phyloP scores from a whole-genome alignment of 371 early-diverging fungal genomes.

The Funneliformis caledonium region DNA sequence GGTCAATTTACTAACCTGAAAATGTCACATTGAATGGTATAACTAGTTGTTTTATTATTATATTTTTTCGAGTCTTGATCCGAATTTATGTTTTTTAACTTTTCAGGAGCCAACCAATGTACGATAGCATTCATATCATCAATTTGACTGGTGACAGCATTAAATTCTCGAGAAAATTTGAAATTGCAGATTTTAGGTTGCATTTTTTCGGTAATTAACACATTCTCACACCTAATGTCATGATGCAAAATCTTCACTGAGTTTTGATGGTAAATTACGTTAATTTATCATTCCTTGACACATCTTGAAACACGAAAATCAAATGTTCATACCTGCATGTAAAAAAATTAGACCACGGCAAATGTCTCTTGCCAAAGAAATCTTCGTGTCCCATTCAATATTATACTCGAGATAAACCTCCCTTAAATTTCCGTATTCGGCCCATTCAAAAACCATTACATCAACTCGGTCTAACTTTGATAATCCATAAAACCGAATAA shows the following conservation, averaged over 20 bases:
- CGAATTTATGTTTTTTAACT: neutral
- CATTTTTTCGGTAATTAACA: neutral
- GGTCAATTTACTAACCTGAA: neutral
- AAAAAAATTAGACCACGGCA: slow-evolving; percentile 33
- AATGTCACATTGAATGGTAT: slow-evolving; percentile 25
- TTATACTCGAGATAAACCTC: neutral
- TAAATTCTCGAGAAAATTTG: neutral
- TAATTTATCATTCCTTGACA: neutral
- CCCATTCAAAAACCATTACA: slow-evolving; percentile 39
- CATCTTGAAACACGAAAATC: too few relatives aligned
- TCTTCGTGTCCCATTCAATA: slow-evolving; percentile 1
- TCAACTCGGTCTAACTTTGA: neutral
- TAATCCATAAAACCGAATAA: slow-evolving; percentile 31
- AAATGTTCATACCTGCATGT: neutral
- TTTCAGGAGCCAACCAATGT: slow-evolving; percentile 38
- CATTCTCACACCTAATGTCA: slow-evolving; percentile 6
- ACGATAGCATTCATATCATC: neutral
- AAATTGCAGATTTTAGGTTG: slow-evolving; percentile 21
- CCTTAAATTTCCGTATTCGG: slow-evolving; percentile 13
- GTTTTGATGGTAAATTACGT: too few relatives aligned
- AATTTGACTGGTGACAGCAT: neutral
- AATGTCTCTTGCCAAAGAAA: slow-evolving; percentile 13
- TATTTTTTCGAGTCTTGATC: neutral
- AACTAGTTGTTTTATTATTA: neutral
- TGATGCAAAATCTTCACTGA: slow-evolving; percentile 4